A percentile compares a stretch with the other conserved stretches of the same genome.
Evolutionary conservation across 371 early-diverging fungal genomes (phyloP).

Genomic region (Aphelidium insulamus): DNA sequence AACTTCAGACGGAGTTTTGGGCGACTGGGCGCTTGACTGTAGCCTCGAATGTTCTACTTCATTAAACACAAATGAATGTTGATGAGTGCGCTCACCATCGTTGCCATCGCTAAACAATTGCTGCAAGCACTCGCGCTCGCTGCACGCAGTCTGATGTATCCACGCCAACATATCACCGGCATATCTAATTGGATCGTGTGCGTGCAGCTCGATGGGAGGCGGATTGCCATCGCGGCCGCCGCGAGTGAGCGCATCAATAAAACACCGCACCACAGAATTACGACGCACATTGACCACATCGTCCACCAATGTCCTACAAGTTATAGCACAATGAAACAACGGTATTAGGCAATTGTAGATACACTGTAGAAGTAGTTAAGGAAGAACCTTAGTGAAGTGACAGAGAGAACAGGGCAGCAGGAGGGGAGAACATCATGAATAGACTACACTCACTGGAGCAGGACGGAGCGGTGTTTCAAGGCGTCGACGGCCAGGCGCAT

Average conservation of each 20-base stretch:
- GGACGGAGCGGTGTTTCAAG: constrained; percentile 39
- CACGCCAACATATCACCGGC: constrained; percentile 88
- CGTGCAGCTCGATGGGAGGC: constrained; percentile 73
- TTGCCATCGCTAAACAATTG: too few species aligned
- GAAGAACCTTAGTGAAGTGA: background rate
- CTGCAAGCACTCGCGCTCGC: constrained; percentile 69
- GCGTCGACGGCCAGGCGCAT: constrained; percentile 44
- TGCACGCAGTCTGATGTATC: constrained; percentile 75
- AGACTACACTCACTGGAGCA: constrained; percentile 54
- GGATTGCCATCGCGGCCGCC: constrained; percentile 71
- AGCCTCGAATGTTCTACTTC: background rate
- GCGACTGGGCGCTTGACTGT: background rate
- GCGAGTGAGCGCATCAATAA: constrained; percentile 51
- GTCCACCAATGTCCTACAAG: constrained; percentile 33
- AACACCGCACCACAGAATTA: constrained; percentile 40
- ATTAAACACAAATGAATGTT: constrained; percentile 15
- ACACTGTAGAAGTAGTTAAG: background rate
- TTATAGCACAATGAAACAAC: background rate
- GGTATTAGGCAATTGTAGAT: background rate
- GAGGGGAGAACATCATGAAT: too few species aligned
- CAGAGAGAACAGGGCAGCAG: background rate
- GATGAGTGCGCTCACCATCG: too few species aligned
- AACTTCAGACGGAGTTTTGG: background rate
- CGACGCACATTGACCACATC: constrained; percentile 47
- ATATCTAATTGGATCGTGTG: constrained; percentile 70